Conservation (phyloP, 1,284 basidiomycete genomes). For the Cryptococcus wingfieldii region DNA sequence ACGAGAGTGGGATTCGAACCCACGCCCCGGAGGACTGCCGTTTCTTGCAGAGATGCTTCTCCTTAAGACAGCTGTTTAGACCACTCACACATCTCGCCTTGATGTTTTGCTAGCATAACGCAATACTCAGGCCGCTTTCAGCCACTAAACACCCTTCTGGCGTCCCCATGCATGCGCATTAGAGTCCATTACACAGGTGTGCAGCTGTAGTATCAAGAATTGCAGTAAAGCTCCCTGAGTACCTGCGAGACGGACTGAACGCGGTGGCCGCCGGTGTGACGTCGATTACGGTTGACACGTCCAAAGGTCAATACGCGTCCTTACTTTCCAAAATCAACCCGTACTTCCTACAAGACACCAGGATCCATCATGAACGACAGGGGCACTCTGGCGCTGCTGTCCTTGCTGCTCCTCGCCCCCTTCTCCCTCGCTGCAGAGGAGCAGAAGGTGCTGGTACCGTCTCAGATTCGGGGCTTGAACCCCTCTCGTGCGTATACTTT, state of each 20-base stretch:
- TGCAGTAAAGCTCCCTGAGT: too few relatives aligned
- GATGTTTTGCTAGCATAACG: neutral
- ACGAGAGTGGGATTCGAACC: constrained; percentile 21
- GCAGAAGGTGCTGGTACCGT: constrained; percentile 11
- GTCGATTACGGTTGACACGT: too few relatives aligned
- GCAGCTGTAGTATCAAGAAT: too few relatives aligned
- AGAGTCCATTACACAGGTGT: too few relatives aligned
- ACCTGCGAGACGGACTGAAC: too few relatives aligned
- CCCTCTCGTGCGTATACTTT: constrained; percentile 20
- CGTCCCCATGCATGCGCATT: too few relatives aligned
- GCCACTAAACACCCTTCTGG: too few relatives aligned
- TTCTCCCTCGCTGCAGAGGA: constrained; percentile 1
- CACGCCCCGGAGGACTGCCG: constrained; percentile 21
- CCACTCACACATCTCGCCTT: neutral
- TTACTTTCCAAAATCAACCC: neutral
- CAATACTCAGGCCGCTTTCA: too few relatives aligned
- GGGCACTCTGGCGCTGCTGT: neutral
- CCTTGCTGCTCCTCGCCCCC: constrained; percentile 3
- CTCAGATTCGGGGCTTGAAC: constrained; percentile 24
- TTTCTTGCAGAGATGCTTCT: neutral
- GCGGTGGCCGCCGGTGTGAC: too few relatives aligned
- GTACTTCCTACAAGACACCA: neutral
- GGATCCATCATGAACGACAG: neutral
- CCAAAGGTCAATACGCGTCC: neutral
- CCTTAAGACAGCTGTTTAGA: neutral